Evolutionary conservation across 2,329 filamentous ascomycete species (phyloP).

Genomic region (Ustulina deusta): DNA sequence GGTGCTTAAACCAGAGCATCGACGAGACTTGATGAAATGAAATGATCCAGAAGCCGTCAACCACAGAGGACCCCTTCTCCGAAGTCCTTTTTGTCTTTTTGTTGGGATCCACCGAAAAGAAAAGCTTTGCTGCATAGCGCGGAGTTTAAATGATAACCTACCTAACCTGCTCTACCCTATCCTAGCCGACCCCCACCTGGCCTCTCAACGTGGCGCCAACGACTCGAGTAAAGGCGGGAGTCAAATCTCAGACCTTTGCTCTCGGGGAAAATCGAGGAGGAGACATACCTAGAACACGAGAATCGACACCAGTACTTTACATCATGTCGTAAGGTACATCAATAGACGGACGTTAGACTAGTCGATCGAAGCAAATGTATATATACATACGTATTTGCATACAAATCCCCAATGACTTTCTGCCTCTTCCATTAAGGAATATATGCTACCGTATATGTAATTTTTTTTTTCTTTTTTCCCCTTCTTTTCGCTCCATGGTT

Average conservation of each 20-base stretch:
- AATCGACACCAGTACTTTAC: neutral
- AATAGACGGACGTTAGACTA: constrained; percentile 24
- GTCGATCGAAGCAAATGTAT: constrained; percentile 8
- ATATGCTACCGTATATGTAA: too few relatives aligned
- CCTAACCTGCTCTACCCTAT: constrained; percentile 12
- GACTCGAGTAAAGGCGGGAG: neutral
- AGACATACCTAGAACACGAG: constrained; percentile 7
- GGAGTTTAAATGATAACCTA: constrained; percentile 28
- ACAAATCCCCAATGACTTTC: too few relatives aligned
- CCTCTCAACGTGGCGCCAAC: neutral
- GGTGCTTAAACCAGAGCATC: constrained; percentile 57
- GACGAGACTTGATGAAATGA: neutral
- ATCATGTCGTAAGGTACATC: constrained; percentile 4
- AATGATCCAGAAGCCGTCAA: neutral
- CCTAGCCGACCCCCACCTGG: neutral
- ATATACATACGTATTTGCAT: neutral
- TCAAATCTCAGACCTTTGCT: neutral
- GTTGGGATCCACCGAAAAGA: neutral
- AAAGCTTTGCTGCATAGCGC: constrained; percentile 33
- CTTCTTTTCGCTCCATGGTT: too few relatives aligned
- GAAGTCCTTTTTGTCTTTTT: constrained; percentile 12
- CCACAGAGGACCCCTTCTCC: neutral
- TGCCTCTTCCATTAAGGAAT: neutral
- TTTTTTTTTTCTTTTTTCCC: too few relatives aligned
- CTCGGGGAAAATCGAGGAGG: neutral